Evolutionary conservation across 139 green algal genomes (phyloP), one percentile per base, ranked within the genome.

Genomic region (Chlamydomonas eustigma): DNA sequence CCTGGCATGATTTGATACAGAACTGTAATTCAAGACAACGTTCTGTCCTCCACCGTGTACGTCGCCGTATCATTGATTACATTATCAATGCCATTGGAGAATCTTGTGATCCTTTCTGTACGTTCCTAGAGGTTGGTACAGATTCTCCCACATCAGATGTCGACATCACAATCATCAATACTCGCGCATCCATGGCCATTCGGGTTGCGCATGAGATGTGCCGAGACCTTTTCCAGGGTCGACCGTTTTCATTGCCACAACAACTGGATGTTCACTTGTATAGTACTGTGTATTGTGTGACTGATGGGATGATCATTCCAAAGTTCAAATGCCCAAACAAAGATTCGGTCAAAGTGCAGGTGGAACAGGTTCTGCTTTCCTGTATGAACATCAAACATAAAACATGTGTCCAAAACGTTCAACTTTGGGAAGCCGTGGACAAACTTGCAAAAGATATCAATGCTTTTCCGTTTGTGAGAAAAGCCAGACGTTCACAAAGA

Each of bases 31-130:
- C n/a, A n/a, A n/a, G n/a, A n/a, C n/a, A n/a, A n/a, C n/a, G n/a
- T n/a, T n/a, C n/a, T n/a, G n/a, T n/a, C n/a, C n/a, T n/a, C n/a
- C n/a, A n/a, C n/a, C n/a, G n/a, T n/a, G n/a, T n/a, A n/a, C n/a
- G n/a, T n/a, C n/a, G n/a, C n/a, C n/a, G n/a, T n/a, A n/a, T n/a
- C n/a, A n/a, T n/a, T n/a, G n/a, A n/a, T n/a, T n/a, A n/a, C n/a
- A n/a, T n/a, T n/a, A n/a, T n/a, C n/a, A n/a, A n/a, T n/a, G n/a
- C n/a, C n/a, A n/a, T n/a, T n/a, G n/a, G n/a, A n/a, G n/a, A n/a
- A n/a, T n/a, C n/a, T n/a, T n/a, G n/a, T n/a, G n/a, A n/a, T n/a
- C 44, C 44, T 12, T 58, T 58, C 44, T 58, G 44, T 58, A 58
- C 12, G 12, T 58, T 58, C 44, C 12, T 58, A 18, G 44, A 58